Evolutionary conservation across 2,329 filamentous ascomycete genomes (phyloP), one percentile per base, ranked within the genome.

Genomic region (Ascocoryne sarcoides): DNA sequence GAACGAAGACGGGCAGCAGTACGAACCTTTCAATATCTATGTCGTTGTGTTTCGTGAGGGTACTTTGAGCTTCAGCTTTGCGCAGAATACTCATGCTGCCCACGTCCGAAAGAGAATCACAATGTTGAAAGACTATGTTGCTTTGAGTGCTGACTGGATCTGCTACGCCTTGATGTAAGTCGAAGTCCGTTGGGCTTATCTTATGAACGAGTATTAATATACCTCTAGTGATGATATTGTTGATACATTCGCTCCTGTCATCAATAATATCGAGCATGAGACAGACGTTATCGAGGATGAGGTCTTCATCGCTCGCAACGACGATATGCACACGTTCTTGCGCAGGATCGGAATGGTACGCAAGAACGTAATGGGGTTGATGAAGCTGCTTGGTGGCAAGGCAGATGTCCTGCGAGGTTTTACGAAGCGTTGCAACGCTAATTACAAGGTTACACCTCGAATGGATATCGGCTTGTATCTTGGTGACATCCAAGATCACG

Each of bases 391-490:
- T 1, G 90, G 90, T 40, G 90, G 90, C 57, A 98, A 98, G 64
- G 92, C 92, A n/a, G 92, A 98, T 61, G 92, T 98, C 43, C 87
- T 98, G 55, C 88, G 86, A 53, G 89, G 90, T 20, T 98, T 98
- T 59, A 93, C 92, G 38, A 98, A 98, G 69, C 86, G 93, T 37
- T 98, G 92, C 75, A 98, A 96, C 61, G 90, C 95, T 59, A 87
- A 94, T 49, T 96, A 94, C 69, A 84, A 86, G 50, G 84, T 96
- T 38, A 95, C 92, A 1, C 92, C 92, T 5, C 84, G 89, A 35
- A 92, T 92, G 67, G 92, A 98, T 59, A 95, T 98, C 50, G 92
- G 89, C 16, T 76, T 98, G 56, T 98, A 98, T 60, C 75, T 98
- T 26, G 87, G 87, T 57, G 92, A 98, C 65, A 95, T 98, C 49